Evolutionary conservation across 345 rosid genomes (phyloP).

Genomic region (Schrenkiella parvula): DNA sequence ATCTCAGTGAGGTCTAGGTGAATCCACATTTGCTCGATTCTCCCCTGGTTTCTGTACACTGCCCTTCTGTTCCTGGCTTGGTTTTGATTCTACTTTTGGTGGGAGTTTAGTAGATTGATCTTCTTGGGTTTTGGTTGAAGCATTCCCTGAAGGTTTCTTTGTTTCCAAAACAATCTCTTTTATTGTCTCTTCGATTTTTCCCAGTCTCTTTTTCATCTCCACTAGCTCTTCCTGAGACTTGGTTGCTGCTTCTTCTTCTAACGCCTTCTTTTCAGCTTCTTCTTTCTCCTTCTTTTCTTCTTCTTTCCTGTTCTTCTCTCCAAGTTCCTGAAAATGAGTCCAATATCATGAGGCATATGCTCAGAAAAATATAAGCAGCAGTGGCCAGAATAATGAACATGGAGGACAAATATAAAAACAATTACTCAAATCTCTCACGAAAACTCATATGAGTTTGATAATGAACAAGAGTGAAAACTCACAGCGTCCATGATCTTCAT

Average conservation of each 20-base stretch:
- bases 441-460: neutral
- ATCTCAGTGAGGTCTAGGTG: neutral
- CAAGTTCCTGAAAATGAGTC: constrained; percentile 50
- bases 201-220: constrained; percentile 69
- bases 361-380: neutral
- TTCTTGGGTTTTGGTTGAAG: constrained; percentile 34
- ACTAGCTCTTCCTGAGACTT: constrained; percentile 37
- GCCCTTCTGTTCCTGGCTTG: neutral
- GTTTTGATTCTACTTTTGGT: constrained; percentile 7
- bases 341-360: neutral
- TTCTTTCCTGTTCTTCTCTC: constrained; percentile 49
- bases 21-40: neutral
- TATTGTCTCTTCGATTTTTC: constrained; percentile 64
- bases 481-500: constrained; percentile 89
- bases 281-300: constrained; percentile 54
- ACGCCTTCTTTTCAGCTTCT: constrained; percentile 41
- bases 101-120: constrained; percentile 25
- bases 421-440: neutral
- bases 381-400: neutral
- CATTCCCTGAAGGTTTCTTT: constrained; percentile 43
- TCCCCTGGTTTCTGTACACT: constrained; percentile 10
- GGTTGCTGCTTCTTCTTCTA: constrained; percentile 38
- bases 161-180: constrained; percentile 58
- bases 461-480: constrained; percentile 16
- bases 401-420: neutral